phyloP scores from a whole-genome alignment of 164 flowering plant genomes.

The Buxus sempervirens region DNA sequence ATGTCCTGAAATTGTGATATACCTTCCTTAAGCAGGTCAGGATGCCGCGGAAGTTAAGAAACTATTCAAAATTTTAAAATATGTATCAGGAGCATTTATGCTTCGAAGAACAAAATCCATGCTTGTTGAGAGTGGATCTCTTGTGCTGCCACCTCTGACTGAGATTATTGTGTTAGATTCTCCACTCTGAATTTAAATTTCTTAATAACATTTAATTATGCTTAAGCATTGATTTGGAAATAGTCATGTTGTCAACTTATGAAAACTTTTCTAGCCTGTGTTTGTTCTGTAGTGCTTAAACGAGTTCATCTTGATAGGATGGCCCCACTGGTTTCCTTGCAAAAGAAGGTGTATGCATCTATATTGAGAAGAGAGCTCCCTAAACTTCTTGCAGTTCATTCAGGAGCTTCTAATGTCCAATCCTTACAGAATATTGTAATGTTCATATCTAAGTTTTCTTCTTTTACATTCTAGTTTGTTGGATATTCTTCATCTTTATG shows the following conservation, averaged over 20 bases:
- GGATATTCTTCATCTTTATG: background rate
- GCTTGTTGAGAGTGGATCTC: constrained; percentile 70
- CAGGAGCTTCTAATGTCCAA: constrained; percentile 58
- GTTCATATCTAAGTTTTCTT: constrained; percentile 4
- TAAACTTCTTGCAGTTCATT: constrained; percentile 67
- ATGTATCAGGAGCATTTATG: constrained; percentile 72
- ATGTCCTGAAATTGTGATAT: constrained; percentile 8
- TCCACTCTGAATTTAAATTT: constrained; percentile 11
- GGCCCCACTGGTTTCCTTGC: constrained; percentile 68
- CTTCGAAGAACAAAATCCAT: constrained; percentile 81
- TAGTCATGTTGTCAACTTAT: background rate
- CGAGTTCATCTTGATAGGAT: constrained; percentile 47
- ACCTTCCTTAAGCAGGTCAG: constrained; percentile 36
- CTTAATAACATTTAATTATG: background rate
- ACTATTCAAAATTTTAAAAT: constrained; percentile 50
- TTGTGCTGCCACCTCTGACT: constrained; percentile 78
- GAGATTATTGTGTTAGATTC: constrained; percentile 79
- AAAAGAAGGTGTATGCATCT: constrained; percentile 79
- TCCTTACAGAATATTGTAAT: constrained; percentile 84
- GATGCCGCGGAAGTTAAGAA: constrained; percentile 35
- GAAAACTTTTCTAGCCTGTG: background rate
- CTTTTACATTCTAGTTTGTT: background rate
- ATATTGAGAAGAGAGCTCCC: constrained; percentile 89
- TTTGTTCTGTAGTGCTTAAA: constrained; percentile 1
- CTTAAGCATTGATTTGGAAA: background rate